These are phyloP conservation scores for Calamus simplicifolius DNA, from an alignment of 176 grass and related monocot genomes.

Conservation along the genomic window DNA sequence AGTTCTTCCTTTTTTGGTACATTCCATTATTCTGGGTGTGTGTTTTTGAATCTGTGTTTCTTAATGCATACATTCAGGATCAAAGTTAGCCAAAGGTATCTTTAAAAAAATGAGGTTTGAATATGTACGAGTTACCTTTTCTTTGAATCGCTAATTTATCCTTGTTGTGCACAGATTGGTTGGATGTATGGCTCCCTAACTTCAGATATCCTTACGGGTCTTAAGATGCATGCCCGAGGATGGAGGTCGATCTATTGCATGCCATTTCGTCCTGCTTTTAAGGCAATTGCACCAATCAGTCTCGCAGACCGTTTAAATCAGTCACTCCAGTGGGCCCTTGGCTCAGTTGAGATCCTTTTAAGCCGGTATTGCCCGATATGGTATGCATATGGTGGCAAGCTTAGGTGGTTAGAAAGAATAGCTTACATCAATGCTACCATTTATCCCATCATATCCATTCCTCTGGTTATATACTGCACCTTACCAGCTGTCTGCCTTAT, in stretches of 20 bases:
- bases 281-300: slow-evolving; percentile 85
- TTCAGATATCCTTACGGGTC: slow-evolving; percentile 88
- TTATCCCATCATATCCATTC: slow-evolving; percentile 86
- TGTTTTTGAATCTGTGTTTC: too few species aligned
- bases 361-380: slow-evolving; percentile 74
- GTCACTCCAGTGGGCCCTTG: slow-evolving; percentile 90
- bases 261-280: slow-evolving; percentile 72
- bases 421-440: slow-evolving; percentile 99
- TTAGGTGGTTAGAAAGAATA: slow-evolving; percentile 97
- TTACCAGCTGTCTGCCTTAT: slow-evolving; percentile 94
- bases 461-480: slow-evolving; percentile 86
- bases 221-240: slow-evolving; percentile 99
- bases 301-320: slow-evolving; percentile 91
- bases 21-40: too few species aligned
- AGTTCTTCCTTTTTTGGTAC: too few species aligned
- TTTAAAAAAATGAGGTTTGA: too few species aligned
- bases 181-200: slow-evolving; percentile 99
- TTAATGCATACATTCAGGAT: too few species aligned
- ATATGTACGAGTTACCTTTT: not conserved
- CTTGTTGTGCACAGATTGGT: slow-evolving; percentile 43
- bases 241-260: slow-evolving; percentile 99
- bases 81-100: too few species aligned
- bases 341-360: slow-evolving; percentile 99
- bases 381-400: slow-evolving; percentile 72
- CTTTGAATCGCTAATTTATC: not conserved